A percentile compares a stretch with the other conserved stretches of the same genome.
Conservation (phyloP, 2,329 filamentous ascomycete genomes). For the Cadophora malorum region DNA sequence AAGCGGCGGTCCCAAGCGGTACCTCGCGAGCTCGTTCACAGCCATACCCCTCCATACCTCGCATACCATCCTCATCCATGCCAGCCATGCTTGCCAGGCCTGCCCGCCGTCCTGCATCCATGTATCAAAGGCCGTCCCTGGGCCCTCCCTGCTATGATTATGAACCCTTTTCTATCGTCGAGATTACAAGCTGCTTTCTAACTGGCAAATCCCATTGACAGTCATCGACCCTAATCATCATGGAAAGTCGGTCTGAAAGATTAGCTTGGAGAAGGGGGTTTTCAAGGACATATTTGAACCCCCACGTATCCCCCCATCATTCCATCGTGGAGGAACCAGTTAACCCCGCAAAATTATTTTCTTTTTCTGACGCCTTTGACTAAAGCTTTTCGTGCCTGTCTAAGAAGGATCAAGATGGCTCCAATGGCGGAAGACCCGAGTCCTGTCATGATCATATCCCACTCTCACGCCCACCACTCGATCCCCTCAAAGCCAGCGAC, state of each 20-base stretch:
- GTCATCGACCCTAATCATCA: conserved; percentile 10
- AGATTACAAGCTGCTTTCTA: conserved; percentile 27
- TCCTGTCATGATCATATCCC: conserved; percentile 19
- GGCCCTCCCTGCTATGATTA: conserved; percentile 22
- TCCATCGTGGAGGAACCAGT: conserved; percentile 17
- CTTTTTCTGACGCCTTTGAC: conserved; percentile 20
- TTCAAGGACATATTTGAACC: conserved; percentile 21
- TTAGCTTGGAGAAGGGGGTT: conserved; percentile 11
- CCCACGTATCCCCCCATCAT: conserved; percentile 19
- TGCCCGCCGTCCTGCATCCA: conserved; percentile 18
- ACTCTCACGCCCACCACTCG: conserved; percentile 15
- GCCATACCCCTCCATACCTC: neutral
- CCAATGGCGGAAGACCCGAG: conserved; percentile 28
- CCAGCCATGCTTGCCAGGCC: neutral
- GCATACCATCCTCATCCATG: neutral
- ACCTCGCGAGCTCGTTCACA: conserved; percentile 3
- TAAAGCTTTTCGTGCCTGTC: conserved; percentile 15
- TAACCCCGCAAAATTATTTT: conserved; percentile 18
- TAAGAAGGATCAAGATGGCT: conserved; percentile 24
- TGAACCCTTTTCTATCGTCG: conserved; percentile 21
- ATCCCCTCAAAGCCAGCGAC: conserved; percentile 20
- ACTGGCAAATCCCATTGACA: conserved; percentile 23
- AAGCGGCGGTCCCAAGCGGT: neutral
- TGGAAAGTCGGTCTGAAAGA: conserved; percentile 22
- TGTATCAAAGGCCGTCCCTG: conserved; percentile 14